Evolutionary conservation across 192 early-diverging fungal genomes (phyloP).

Genomic region (Dimargaris xerosporica): DNA sequence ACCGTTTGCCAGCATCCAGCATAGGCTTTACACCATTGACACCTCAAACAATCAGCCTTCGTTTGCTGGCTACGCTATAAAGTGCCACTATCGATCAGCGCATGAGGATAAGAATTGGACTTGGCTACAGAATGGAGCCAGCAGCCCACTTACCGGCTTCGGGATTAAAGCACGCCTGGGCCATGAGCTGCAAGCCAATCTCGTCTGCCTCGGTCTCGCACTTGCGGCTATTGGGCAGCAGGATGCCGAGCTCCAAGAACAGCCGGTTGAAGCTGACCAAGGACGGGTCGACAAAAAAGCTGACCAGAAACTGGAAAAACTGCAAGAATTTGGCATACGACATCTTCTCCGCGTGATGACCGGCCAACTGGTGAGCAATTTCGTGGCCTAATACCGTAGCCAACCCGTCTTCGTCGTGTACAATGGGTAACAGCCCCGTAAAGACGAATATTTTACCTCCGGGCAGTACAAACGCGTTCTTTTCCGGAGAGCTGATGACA

Average conservation of each 20-base stretch:
- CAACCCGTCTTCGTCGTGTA: slow-evolving; percentile 65
- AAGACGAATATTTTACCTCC: slow-evolving; percentile 97
- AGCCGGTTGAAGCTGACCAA: slow-evolving; percentile 36
- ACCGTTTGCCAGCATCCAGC: too few relatives aligned
- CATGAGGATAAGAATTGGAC: too few relatives aligned
- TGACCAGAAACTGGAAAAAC: slow-evolving; percentile 38
- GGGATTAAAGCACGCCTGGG: slow-evolving; percentile 87
- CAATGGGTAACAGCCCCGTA: slow-evolving; percentile 76
- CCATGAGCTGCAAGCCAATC: slow-evolving; percentile 78
- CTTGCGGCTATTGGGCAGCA: slow-evolving; percentile 74
- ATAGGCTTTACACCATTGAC: too few relatives aligned
- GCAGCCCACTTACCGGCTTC: slow-evolving; percentile 29
- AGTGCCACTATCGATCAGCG: too few relatives aligned
- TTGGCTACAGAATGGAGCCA: too few relatives aligned
- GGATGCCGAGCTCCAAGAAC: slow-evolving; percentile 51
- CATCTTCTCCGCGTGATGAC: slow-evolving; percentile 83
- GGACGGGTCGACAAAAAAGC: slow-evolving; percentile 52
- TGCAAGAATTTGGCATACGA: slow-evolving; percentile 49
- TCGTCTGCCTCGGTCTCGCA: slow-evolving; percentile 88
- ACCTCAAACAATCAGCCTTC: too few relatives aligned
- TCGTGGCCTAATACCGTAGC: slow-evolving; percentile 93
- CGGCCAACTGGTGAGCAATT: slow-evolving; percentile 81
- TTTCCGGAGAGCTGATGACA: slow-evolving; percentile 65
- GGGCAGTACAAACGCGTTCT: slow-evolving; percentile 90
- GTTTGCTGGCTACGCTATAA: too few relatives aligned